These are phyloP conservation scores for Flaveria sonorensis DNA, from an alignment of 129 eudicot genomes.

Conservation along the genomic window DNA sequence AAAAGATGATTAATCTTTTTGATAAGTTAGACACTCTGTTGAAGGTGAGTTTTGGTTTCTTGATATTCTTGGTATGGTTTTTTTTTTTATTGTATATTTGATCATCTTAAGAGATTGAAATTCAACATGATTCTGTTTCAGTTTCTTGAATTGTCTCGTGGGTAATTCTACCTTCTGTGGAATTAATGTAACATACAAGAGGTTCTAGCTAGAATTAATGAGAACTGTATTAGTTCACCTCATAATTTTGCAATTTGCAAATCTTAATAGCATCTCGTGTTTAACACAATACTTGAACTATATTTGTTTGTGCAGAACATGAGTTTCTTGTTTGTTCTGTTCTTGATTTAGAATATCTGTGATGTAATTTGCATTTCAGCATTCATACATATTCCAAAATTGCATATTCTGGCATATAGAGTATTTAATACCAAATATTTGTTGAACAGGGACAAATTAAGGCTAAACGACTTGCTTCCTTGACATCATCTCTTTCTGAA, in stretches of 20 bases:
- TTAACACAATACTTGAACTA: neutral
- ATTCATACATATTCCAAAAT: neutral
- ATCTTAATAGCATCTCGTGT: neutral
- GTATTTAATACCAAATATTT: conserved; percentile 21
- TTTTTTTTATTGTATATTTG: neutral
- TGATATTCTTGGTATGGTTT: neutral
- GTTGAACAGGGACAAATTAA: conserved; percentile 67
- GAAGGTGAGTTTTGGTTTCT: conserved; percentile 41
- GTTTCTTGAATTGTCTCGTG: neutral
- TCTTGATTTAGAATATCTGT: neutral
- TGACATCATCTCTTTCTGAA: conserved; percentile 63
- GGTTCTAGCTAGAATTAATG: neutral
- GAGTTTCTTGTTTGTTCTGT: neutral
- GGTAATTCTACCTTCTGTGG: neutral
- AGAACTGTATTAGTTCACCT: neutral
- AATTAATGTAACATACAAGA: neutral
- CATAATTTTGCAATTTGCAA: neutral
- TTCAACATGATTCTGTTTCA: neutral
- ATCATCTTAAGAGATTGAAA: neutral
- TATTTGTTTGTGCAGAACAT: neutral
- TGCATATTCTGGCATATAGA: neutral
- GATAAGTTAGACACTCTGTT: conserved; percentile 70
- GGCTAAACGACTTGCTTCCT: conserved; percentile 71
- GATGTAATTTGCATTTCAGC: neutral
- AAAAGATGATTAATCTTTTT: conserved; percentile 75